Percentiles rank a stretch among this genome's conserved stretches.
phyloP scores from a whole-genome alignment of 192 early-diverging fungal species.

The Paraglomus brasilianum region DNA sequence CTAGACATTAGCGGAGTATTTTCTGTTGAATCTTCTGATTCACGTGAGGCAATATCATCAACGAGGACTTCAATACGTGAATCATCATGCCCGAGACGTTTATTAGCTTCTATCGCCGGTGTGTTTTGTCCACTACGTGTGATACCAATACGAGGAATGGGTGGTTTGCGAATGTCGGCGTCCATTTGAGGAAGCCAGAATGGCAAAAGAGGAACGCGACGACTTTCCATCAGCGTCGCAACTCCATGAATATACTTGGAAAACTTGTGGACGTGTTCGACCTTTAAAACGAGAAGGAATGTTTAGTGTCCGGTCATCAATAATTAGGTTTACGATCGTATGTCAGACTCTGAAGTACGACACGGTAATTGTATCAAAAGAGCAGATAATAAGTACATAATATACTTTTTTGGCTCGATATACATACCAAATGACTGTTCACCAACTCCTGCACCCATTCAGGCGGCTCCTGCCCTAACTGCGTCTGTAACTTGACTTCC shows the following conservation, averaged over 20 bases:
- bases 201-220: conserved; percentile 77
- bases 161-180: conserved; percentile 85
- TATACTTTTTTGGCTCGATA: too few species aligned
- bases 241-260: conserved; percentile 97
- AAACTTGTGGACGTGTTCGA: conserved; percentile 95
- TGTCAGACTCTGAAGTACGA: background rate
- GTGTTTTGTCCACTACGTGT: conserved; percentile 40
- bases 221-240: conserved; percentile 77
- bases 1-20: conserved; percentile 33
- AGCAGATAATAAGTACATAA: too few species aligned
- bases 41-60: conserved; percentile 35
- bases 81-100: conserved; percentile 21
- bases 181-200: conserved; percentile 98
- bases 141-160: conserved; percentile 47
- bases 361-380: too few species aligned
- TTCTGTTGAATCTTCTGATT: conserved; percentile 27
- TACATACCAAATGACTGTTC: conserved; percentile 71
- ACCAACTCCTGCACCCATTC: conserved; percentile 92
- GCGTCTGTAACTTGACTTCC: conserved; percentile 97
- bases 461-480: conserved; percentile 86
- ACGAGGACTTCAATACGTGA: conserved; percentile 29
- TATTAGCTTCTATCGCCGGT: conserved; percentile 38
- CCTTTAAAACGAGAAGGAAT: conserved; percentile 28
- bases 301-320: background rate
- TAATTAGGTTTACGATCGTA: background rate